Evolutionary conservation across 2,329 filamentous ascomycete species (phyloP), one percentile per base, ranked within the genome.

Genomic region (Bimuria novae-zelandiae): DNA sequence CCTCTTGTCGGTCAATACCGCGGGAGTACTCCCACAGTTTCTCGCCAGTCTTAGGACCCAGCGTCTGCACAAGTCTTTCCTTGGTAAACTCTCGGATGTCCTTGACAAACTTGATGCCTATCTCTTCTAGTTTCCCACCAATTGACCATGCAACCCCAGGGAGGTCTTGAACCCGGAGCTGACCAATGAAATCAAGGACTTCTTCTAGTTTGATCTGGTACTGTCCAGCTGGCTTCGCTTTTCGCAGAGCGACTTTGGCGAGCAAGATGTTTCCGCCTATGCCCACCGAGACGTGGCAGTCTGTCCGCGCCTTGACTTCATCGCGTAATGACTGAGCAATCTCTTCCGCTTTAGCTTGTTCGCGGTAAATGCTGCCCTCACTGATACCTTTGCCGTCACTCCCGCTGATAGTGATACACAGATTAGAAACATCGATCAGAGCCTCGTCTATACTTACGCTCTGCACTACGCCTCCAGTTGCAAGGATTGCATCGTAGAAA

Each of bases 371-470:
- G 53, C 83, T 89, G 0, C 83, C 88, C 69, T 94, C 89, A 7
- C 83, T 81, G 4, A 86, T 68, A 1, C 81, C 83, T 19, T 78
- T 77, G 0, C 89, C 90, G 62, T 89, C 83, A 1, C 88, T 89
- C 2, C 84, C 86, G 10, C 84, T 82, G 12, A 81, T 82, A 11
- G 81, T 77, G 39, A 91, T 76, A 54, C 94, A 89, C 3, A 89
- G 75, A 3, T 79, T 77, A 3, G 90, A 94, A 29, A 92, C 82
- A 72, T 99, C 94, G 14, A 99, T 77, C 7, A 99, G 81, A 1
- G 92, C 94, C 74, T 99, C 95, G 61, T 99, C 95, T 40, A 99
- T 89, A 67, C 94, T 97, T 47, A 99, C 93, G 66, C 94, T 97
- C 70, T 99, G 94, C 0, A 97, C 91, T 16, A 90, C 75, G 1